phyloP scores from a whole-genome alignment of 371 early-diverging fungal species.

The Capillidium heterosporum region DNA sequence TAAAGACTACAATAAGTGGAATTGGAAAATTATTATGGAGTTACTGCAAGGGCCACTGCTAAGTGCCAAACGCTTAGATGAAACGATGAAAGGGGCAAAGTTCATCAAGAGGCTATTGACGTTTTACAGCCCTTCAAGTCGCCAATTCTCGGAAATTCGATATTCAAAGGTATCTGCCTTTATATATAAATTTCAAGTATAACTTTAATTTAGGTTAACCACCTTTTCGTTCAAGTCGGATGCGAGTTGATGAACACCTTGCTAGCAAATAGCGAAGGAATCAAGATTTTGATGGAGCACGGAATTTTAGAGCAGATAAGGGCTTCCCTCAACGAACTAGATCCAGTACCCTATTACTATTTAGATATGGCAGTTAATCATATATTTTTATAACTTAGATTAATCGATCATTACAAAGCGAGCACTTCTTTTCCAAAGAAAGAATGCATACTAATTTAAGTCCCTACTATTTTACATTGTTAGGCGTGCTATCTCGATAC shows the following conservation, averaged over 20 bases:
- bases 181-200: not conserved
- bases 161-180: slow-evolving; percentile 12
- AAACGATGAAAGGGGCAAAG: slow-evolving; percentile 50
- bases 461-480: slow-evolving; percentile 58
- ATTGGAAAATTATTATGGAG: slow-evolving; percentile 58
- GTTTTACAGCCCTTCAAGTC: slow-evolving; percentile 57
- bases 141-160: slow-evolving; percentile 50
- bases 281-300: slow-evolving; percentile 19
- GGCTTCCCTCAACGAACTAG: slow-evolving; percentile 20
- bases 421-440: slow-evolving; percentile 57
- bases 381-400: slow-evolving; percentile 10
- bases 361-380: not conserved
- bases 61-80: slow-evolving; percentile 55
- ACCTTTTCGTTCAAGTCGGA: slow-evolving; percentile 14
- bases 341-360: slow-evolving; percentile 17
- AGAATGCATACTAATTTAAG: slow-evolving; percentile 51
- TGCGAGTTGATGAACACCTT: slow-evolving; percentile 23
- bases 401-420: slow-evolving; percentile 21
- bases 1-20: slow-evolving; percentile 68
- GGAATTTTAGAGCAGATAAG: slow-evolving; percentile 22
- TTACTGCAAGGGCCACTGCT: slow-evolving; percentile 55
- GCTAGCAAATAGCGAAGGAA: slow-evolving; percentile 17
- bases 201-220: not conserved
- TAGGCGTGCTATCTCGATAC: slow-evolving; percentile 41
- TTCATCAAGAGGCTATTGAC: slow-evolving; percentile 53